Evolutionary conservation across 2,329 filamentous ascomycete genomes (phyloP).

Genomic region (Fusarium anguioides): DNA sequence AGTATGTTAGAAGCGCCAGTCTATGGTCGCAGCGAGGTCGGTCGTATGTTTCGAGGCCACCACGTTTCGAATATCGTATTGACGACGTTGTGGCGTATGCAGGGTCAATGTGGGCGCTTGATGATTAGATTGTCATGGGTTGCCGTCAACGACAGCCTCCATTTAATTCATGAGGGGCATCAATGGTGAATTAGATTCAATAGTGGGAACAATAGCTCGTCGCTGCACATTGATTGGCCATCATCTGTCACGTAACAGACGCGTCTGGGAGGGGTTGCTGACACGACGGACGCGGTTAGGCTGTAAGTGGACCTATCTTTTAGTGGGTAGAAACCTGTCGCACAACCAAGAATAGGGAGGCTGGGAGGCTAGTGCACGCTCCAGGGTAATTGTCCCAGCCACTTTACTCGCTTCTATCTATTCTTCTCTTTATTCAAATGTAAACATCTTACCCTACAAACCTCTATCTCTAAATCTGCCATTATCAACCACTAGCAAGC

Average conservation of each 20-base stretch:
- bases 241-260: constrained; percentile 46
- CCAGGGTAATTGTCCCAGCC: constrained; percentile 46
- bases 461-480: constrained; percentile 40
- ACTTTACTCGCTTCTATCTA: constrained; percentile 35
- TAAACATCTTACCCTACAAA: constrained; percentile 42
- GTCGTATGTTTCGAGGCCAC: constrained; percentile 22
- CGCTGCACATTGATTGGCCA: constrained; percentile 41
- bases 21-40: constrained; percentile 21
- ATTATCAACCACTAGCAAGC: constrained; percentile 41
- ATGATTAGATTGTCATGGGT: constrained; percentile 26
- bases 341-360: constrained; percentile 40
- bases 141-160: constrained; percentile 12
- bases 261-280: constrained; percentile 39
- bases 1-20: constrained; percentile 21
- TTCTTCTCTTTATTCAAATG: constrained; percentile 39
- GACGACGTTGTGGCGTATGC: constrained; percentile 21
- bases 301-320: constrained; percentile 19
- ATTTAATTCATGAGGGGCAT: constrained; percentile 39
- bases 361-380: constrained; percentile 41
- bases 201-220: too few relatives aligned
- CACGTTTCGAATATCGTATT: constrained; percentile 15
- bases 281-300: constrained; percentile 38
- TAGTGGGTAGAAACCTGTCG: constrained; percentile 30
- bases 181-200: too few relatives aligned
- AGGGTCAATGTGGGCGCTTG: constrained; percentile 33